These are phyloP conservation scores for Aspergillus niger DNA, from an alignment of 2,329 filamentous ascomycete genomes.

Conservation along the genomic window DNA sequence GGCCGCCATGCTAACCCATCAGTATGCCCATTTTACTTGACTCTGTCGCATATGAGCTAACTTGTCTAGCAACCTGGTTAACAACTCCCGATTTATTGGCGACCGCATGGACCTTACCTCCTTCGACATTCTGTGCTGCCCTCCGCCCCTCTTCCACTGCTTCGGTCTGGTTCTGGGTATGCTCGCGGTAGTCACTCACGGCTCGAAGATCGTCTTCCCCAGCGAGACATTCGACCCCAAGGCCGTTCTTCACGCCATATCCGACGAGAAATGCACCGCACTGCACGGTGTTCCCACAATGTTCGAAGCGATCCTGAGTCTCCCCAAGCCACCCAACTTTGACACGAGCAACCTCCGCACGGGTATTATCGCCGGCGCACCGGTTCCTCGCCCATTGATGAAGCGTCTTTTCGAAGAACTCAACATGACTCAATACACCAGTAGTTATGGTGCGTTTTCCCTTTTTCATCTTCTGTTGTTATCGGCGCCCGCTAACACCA, in stretches of 20 bases:
- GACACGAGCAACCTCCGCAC: conserved; percentile 63
- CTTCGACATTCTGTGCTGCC: conserved; percentile 73
- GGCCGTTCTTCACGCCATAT: conserved; percentile 67
- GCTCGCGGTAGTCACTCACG: conserved; percentile 71
- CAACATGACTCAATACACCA: conserved; percentile 73
- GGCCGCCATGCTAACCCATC: conserved; percentile 72
- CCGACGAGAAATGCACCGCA: conserved; percentile 69
- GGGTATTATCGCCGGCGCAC: conserved; percentile 77
- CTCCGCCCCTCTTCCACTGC: conserved; percentile 82
- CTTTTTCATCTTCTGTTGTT: neutral
- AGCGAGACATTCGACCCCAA: conserved; percentile 70
- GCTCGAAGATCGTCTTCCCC: conserved; percentile 74
- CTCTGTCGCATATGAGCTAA: conserved; percentile 4
- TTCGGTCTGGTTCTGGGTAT: conserved; percentile 79
- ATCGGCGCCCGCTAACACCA: neutral
- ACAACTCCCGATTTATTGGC: conserved; percentile 70
- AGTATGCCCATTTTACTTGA: conserved; percentile 46
- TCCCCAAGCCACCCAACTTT: conserved; percentile 52
- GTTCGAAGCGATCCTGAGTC: conserved; percentile 67
- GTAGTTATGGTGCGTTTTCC: conserved; percentile 54
- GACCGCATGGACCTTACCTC: conserved; percentile 71
- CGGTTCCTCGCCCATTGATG: conserved; percentile 75
- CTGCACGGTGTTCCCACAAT: conserved; percentile 82
- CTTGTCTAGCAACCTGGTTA: conserved; percentile 48
- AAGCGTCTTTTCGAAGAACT: conserved; percentile 69